Evolutionary conservation across 2,329 filamentous ascomycete genomes (phyloP).

Genomic region (Thelonectria discophora): DNA sequence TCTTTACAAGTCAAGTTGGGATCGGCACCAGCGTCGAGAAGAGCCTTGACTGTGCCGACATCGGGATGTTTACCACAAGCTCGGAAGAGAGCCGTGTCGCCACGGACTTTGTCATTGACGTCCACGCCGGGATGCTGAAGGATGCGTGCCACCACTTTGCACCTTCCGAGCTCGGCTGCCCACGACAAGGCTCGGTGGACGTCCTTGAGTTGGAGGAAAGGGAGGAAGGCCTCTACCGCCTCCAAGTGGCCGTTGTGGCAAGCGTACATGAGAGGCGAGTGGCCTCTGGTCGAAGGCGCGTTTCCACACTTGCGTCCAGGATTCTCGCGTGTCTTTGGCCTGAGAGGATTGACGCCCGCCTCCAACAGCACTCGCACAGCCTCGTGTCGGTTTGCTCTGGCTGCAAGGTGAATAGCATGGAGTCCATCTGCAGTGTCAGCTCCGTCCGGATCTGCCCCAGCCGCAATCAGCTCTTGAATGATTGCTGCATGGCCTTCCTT

Average conservation of each 20-base stretch:
- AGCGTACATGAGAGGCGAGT: conserved; percentile 46
- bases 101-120: conserved; percentile 39
- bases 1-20: conserved; percentile 32
- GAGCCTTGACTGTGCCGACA: conserved; percentile 29
- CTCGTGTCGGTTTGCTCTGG: conserved; percentile 38
- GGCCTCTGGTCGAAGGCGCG: conserved; percentile 16
- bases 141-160: conserved; percentile 40
- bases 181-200: conserved; percentile 42
- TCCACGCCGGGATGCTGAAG: conserved; percentile 45
- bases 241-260: conserved; percentile 41
- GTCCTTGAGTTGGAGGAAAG: conserved; percentile 36
- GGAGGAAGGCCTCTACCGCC: conserved; percentile 41
- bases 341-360: conserved; percentile 48
- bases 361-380: conserved; percentile 45
- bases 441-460: conserved; percentile 40
- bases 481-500: conserved; percentile 30
- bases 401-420: conserved; percentile 49
- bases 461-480: conserved; percentile 32
- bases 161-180: conserved; percentile 32
- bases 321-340: conserved; percentile 31
- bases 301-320: not conserved
- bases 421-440: conserved; percentile 35
- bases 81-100: conserved; percentile 37
- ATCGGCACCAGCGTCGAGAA: conserved; percentile 47
- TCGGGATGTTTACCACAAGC: conserved; percentile 10